phyloP scores from a whole-genome alignment of 2,329 filamentous ascomycete species.

The Eutypa lata region DNA sequence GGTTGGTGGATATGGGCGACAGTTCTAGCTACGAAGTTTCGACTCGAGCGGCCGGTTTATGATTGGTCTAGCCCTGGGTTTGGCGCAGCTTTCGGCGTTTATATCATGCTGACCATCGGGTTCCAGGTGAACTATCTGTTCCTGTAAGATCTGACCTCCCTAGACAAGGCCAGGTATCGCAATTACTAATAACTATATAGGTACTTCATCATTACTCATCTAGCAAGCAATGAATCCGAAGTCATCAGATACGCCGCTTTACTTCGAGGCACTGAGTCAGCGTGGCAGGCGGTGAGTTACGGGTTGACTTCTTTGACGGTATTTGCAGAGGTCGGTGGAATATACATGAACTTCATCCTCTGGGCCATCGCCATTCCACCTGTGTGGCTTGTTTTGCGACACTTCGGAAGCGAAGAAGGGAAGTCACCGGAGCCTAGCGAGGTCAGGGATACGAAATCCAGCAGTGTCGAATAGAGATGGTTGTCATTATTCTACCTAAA shows the following conservation, averaged over 20 bases:
- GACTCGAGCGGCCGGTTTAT: constrained; percentile 53
- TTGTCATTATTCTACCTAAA: no score
- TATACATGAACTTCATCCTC: constrained; percentile 69
- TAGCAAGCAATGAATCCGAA: constrained; percentile 59
- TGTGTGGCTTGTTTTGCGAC: constrained; percentile 62
- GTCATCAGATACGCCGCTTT: constrained; percentile 67
- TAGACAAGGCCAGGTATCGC: not conserved
- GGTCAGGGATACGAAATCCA: not conserved
- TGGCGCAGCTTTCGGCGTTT: constrained; percentile 63
- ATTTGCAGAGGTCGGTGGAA: constrained; percentile 62
- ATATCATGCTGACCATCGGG: constrained; percentile 62
- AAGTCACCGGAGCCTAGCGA: not conserved
- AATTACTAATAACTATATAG: constrained; percentile 28
- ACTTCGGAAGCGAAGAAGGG: constrained; percentile 41
- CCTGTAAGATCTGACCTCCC: constrained; percentile 41
- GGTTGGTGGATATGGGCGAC: constrained; percentile 73
- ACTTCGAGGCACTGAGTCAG: constrained; percentile 67
- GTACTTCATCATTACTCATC: constrained; percentile 67
- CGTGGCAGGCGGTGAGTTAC: constrained; percentile 71
- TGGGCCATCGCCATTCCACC: constrained; percentile 64
- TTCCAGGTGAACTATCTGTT: constrained; percentile 76
- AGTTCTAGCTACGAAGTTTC: constrained; percentile 60
- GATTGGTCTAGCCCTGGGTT: constrained; percentile 66
- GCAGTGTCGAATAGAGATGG: not conserved
- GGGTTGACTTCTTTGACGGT: constrained; percentile 60